phyloP scores from a whole-genome alignment of 176 grass and related monocot genomes.

The Metroxylon sagu region DNA sequence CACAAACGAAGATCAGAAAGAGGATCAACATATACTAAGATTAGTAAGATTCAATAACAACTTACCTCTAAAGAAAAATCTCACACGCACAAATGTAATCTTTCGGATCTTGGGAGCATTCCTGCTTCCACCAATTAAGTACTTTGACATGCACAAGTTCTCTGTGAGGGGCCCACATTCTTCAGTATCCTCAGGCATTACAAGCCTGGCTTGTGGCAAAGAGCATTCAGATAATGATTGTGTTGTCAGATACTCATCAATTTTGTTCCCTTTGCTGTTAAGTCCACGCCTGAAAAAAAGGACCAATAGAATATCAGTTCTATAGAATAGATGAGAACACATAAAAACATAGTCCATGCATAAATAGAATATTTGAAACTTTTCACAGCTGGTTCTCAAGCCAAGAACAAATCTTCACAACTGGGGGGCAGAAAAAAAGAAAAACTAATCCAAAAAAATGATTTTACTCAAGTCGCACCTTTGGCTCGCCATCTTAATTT shows the following conservation, averaged over 20 bases:
- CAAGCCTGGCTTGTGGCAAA: slow-evolving; percentile 17
- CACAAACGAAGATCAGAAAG: slow-evolving; percentile 7
- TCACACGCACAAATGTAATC: slow-evolving; percentile 30
- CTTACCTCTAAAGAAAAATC: slow-evolving; percentile 29
- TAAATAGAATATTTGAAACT: no score
- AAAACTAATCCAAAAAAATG: no score
- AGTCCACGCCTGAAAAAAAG: slow-evolving; percentile 29
- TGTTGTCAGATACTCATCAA: slow-evolving; percentile 12
- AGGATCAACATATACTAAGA: neutral
- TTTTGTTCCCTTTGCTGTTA: slow-evolving; percentile 19
- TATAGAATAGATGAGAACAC: no score
- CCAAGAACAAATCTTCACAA: no score
- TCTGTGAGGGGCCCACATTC: slow-evolving; percentile 18
- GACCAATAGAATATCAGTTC: neutral
- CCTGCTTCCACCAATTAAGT: slow-evolving; percentile 2
- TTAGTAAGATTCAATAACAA: neutral
- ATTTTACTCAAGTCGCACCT: slow-evolving; percentile 23
- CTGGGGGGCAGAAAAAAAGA: no score
- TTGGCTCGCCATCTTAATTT: slow-evolving; percentile 31
- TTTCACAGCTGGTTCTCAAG: no score
- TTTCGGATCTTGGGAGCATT: slow-evolving; percentile 14
- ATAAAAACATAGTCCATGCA: no score
- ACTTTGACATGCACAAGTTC: slow-evolving; percentile 4
- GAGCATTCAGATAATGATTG: slow-evolving; percentile 3
- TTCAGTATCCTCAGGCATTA: slow-evolving; percentile 11